Conservation (phyloP, 2,329 filamentous ascomycete species). For the Verticillium nonalfalfae region DNA sequence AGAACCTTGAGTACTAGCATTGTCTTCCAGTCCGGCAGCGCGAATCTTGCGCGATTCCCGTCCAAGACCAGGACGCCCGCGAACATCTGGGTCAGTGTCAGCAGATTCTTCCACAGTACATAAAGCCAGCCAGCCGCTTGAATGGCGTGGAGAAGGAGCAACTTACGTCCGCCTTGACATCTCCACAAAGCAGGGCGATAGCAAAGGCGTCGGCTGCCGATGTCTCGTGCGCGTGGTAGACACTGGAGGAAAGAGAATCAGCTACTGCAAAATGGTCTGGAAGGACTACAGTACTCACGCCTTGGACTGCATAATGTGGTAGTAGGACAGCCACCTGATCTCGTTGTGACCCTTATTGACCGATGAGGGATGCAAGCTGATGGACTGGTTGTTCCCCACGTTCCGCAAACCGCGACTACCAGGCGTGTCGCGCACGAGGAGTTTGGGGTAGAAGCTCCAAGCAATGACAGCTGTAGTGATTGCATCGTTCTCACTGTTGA, state of each 20-base stretch:
- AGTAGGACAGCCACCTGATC: conserved; percentile 84
- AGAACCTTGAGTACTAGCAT: conserved; percentile 85
- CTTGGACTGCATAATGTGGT: conserved; percentile 94
- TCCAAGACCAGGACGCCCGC: conserved; percentile 83
- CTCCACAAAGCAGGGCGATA: conserved; percentile 78
- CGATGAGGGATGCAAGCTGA: conserved; percentile 80
- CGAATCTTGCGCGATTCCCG: conserved; percentile 78
- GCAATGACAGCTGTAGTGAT: conserved; percentile 78
- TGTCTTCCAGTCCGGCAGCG: conserved; percentile 81
- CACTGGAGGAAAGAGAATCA: conserved; percentile 30
- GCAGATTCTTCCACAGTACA: not conserved
- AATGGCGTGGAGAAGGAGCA: not conserved
- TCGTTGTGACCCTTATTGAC: conserved; percentile 71
- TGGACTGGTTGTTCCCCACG: conserved; percentile 84
- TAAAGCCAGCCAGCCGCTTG: too few species aligned
- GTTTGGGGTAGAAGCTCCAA: conserved; percentile 93
- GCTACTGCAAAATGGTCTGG: conserved; percentile 3
- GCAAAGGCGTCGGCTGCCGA: conserved; percentile 76
- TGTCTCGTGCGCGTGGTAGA: conserved; percentile 87
- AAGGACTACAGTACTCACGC: conserved; percentile 41
- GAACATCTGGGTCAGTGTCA: conserved; percentile 57
- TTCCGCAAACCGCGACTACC: conserved; percentile 77
- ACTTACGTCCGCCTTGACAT: conserved; percentile 75
- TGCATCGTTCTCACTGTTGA: conserved; percentile 73
- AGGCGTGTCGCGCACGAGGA: conserved; percentile 69